Conservation (phyloP, 2,329 filamentous ascomycete species). For the Botrytis sinoallii region DNA sequence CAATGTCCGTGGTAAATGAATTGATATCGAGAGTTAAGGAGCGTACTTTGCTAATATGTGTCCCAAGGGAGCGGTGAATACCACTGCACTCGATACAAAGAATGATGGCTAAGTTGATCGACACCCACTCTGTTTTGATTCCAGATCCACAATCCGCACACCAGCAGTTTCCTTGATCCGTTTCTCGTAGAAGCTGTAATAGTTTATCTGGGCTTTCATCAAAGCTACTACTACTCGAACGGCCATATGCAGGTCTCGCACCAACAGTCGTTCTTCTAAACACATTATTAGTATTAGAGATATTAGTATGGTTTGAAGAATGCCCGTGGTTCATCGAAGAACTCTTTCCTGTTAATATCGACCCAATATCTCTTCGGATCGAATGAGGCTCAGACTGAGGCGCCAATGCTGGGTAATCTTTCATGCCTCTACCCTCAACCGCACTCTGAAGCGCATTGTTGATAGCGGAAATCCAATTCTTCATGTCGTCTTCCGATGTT, state of each 20-base stretch:
- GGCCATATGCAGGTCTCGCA: slow-evolving; percentile 70
- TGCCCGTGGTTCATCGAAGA: slow-evolving; percentile 58
- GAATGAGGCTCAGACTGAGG: slow-evolving; percentile 46
- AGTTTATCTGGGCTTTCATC: slow-evolving; percentile 84
- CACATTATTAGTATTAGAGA: slow-evolving; percentile 53
- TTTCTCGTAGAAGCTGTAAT: slow-evolving; percentile 80
- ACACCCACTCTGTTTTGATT: slow-evolving; percentile 96
- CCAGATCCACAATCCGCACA: slow-evolving; percentile 93
- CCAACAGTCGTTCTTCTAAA: slow-evolving; percentile 87
- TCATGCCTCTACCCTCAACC: slow-evolving; percentile 73
- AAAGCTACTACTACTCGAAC: slow-evolving; percentile 66
- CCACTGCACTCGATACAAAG: slow-evolving; percentile 98
- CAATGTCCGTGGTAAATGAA: slow-evolving; percentile 94
- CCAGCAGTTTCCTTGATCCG: slow-evolving; percentile 87
- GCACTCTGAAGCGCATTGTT: slow-evolving; percentile 97
- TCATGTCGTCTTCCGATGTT: slow-evolving; percentile 97
- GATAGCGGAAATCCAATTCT: slow-evolving; percentile 90
- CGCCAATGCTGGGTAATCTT: slow-evolving; percentile 47
- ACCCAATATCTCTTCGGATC: slow-evolving; percentile 81
- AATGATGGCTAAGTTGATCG: slow-evolving; percentile 94
- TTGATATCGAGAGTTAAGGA: slow-evolving; percentile 93
- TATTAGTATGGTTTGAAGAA: slow-evolving; percentile 43
- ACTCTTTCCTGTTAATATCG: slow-evolving; percentile 88
- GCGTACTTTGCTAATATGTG: slow-evolving; percentile 95
- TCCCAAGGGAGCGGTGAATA: slow-evolving; percentile 92